phyloP scores from a whole-genome alignment of 305 asterid genomes.

The Plantago rigida region DNA sequence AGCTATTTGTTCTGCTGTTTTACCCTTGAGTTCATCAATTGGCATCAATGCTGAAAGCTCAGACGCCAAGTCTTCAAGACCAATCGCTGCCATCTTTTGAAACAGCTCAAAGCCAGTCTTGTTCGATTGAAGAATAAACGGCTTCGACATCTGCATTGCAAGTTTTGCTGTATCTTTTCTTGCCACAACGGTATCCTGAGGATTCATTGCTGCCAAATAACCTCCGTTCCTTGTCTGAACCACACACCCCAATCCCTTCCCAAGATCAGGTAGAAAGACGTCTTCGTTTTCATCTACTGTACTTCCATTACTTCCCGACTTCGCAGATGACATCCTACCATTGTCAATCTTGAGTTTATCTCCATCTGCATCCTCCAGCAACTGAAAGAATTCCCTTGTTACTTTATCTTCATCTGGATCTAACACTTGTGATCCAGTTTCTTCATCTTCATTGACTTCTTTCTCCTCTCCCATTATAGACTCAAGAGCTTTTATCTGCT shows the following conservation, averaged over 20 bases:
- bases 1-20: constrained; percentile 86
- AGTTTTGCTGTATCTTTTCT: constrained; percentile 61
- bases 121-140: constrained; percentile 42
- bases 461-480: constrained; percentile 57
- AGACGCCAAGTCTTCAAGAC: constrained; percentile 54
- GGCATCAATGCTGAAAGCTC: constrained; percentile 56
- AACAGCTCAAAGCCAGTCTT: constrained; percentile 57
- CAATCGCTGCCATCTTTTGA: constrained; percentile 59
- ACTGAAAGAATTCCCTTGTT: constrained; percentile 70
- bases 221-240: constrained; percentile 86
- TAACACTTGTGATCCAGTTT: constrained; percentile 40
- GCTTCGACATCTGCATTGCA: constrained; percentile 75
- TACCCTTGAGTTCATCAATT: constrained; percentile 68
- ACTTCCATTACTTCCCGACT: constrained; percentile 23
- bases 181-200: constrained; percentile 36
- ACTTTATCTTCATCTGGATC: constrained; percentile 82
- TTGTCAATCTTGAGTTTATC: constrained; percentile 15
- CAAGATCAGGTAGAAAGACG: constrained; percentile 59
- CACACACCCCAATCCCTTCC: constrained; percentile 72
- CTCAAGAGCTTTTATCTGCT: constrained; percentile 85
- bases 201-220: constrained; percentile 68
- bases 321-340: constrained; percentile 25
- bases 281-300: constrained; percentile 31
- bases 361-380: constrained; percentile 53
- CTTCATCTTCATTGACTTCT: constrained; percentile 36